These are phyloP conservation scores for Zygosaccharomyces bisporus DNA, from an alignment of 805 yeast genomes.

Conservation along the genomic window DNA sequence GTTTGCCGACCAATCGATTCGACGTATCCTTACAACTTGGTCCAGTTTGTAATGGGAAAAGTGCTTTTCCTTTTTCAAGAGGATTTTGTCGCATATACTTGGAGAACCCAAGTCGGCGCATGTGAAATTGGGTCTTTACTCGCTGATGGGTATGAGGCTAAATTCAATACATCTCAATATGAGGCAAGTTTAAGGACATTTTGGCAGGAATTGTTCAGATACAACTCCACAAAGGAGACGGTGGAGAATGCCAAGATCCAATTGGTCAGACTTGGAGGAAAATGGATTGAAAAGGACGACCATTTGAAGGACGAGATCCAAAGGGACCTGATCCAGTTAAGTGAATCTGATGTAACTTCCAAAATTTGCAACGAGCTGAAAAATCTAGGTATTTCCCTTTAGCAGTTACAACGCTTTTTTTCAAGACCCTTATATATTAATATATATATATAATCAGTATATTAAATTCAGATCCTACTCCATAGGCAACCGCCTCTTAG, in stretches of 20 bases:
- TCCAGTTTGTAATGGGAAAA: conserved; percentile 33
- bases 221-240: conserved; percentile 39
- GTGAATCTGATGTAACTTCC: conserved; percentile 43
- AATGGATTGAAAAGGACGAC: neutral
- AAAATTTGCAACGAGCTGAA: conserved; percentile 41
- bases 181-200: conserved; percentile 11
- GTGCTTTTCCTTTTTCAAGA: conserved; percentile 31
- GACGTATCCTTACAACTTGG: conserved; percentile 19
- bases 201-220: conserved; percentile 28
- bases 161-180: neutral
- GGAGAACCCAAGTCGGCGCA: conserved; percentile 55
- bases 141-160: conserved; percentile 13
- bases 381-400: conserved; percentile 17
- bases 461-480: conserved; percentile 52
- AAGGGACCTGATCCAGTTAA: conserved; percentile 26
- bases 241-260: conserved; percentile 61
- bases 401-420: conserved; percentile 1
- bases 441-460: conserved; percentile 2
- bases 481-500: conserved; percentile 63
- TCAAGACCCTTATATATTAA: neutral
- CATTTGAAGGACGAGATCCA: conserved; percentile 23
- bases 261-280: conserved; percentile 39
- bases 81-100: conserved; percentile 41
- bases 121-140: conserved; percentile 40
- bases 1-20: conserved; percentile 30